Base-by-base conservation (phyloP, 768 basidiomycete genomes). In the Phylloporus arenicola region DNA sequence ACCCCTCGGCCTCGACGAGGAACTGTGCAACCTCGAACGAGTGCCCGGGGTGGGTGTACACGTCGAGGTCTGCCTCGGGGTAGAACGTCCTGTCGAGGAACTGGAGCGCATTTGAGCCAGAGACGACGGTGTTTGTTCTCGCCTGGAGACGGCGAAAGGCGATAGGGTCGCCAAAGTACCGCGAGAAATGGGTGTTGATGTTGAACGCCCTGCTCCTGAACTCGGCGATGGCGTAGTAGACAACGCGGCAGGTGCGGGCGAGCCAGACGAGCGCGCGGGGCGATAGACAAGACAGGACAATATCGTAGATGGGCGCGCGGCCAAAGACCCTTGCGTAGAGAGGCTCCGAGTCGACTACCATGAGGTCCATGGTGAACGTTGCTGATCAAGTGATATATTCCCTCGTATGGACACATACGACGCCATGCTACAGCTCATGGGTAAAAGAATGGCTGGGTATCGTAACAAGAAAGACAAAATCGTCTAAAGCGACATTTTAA, bases 31-130 rank as follows among this genome's bases (percentile, higher is more conserved):
- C 61, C 20, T 66, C 63, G 12, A 50, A 39, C 35, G 65, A 59
- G 31, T 62, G 57, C 0, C 61, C 58, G 3, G 69, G 65, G 7
- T 72, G 63, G 14, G 70, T 64, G 57, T 81, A 81, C 4, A 82
- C 34, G 47, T 82, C 81, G 8, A 82, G 70, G 53, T 82, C 80
- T 0, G 79, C 70, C 4, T 68, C 68, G 3, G 69, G 64, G 52
- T 78, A 80, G 33, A 63, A 62, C 0, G 65, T 55, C 16, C 77
- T 58, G 43, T 75, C 73, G 37, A 82, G 68, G 54, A 80, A 78
- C 44, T 82, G 80, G 3, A 81, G 69, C 0, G 78, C 79, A 24
- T 64, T 68, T 0, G 80, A 80, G 10, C 80, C 80, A 3, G 80
- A 81, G 17, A 82, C 73, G 20, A 82, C 55, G 0, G 72, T 70